phyloP scores from a whole-genome alignment of 805 yeast species.

The Maudiozyma pseudohumilis region DNA sequence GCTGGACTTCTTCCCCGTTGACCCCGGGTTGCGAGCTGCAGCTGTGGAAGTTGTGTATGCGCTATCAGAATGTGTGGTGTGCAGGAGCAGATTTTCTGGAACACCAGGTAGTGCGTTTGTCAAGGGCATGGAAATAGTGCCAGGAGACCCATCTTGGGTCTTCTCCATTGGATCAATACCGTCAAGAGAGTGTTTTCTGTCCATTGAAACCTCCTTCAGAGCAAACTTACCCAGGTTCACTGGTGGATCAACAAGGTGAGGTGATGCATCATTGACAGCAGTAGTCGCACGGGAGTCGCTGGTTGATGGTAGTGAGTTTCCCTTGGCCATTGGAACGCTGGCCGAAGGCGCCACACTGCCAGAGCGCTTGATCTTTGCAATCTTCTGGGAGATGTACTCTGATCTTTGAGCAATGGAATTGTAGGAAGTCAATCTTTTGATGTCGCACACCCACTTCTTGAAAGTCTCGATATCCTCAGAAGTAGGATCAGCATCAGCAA shows the following conservation, averaged over 20 bases:
- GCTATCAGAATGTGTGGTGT: too few relatives aligned
- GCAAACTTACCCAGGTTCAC: neutral
- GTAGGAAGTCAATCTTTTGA: constrained; percentile 41
- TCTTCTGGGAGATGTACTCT: constrained; percentile 24
- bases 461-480: constrained; percentile 35
- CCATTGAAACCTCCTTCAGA: neutral
- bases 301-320: neutral
- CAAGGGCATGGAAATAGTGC: neutral
- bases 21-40: too few relatives aligned
- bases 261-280: too few relatives aligned
- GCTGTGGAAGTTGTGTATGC: too few relatives aligned
- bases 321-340: neutral
- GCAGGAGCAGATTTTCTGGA: neutral
- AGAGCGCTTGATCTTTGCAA: neutral
- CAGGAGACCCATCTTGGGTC: neutral
- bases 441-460: constrained; percentile 43
- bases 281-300: too few relatives aligned
- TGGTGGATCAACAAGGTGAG: too few relatives aligned
- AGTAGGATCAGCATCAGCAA: constrained; percentile 26
- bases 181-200: neutral
- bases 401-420: constrained; percentile 41
- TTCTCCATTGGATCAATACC: neutral
- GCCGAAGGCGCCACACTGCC: too few relatives aligned
- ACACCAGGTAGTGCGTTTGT: neutral
- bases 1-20: neutral